phyloP scores from a whole-genome alignment of 345 rosid genomes.

The Geranium rotundifolium region DNA sequence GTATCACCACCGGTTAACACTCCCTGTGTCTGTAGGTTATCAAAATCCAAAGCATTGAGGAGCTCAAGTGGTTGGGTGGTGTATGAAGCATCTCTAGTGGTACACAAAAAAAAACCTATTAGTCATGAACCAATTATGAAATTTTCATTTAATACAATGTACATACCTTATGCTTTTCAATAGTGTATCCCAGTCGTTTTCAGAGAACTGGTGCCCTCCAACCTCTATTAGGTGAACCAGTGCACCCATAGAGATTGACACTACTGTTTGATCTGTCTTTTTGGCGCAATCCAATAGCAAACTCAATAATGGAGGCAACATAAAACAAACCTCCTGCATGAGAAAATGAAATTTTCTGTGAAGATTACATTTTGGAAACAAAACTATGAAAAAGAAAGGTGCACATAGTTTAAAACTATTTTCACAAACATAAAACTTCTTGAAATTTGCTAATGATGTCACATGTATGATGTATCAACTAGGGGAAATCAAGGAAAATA shows the following conservation, averaged over 20 bases:
- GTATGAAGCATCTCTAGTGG: conserved; percentile 82
- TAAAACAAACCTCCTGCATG: conserved; percentile 91
- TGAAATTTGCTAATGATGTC: background rate
- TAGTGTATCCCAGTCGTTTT: conserved; percentile 88
- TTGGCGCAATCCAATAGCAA: conserved; percentile 95
- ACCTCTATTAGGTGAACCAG: conserved; percentile 95
- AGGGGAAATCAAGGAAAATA: background rate
- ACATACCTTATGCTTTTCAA: conserved; percentile 90
- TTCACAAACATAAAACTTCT: background rate
- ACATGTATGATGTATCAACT: background rate
- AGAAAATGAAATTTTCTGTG: conserved; percentile 1
- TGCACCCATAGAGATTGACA: conserved; percentile 92
- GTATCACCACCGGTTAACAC: conserved; percentile 24
- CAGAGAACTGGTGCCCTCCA: conserved; percentile 97
- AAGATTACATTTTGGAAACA: conserved; percentile 3
- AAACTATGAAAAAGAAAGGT: background rate
- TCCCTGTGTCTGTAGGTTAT: conserved; percentile 27
- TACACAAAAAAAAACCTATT: background rate
- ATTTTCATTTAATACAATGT: conserved; percentile 1
- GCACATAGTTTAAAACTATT: background rate
- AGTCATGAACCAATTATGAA: background rate
- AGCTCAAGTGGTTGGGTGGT: conserved; percentile 97
- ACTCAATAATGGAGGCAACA: conserved; percentile 90
- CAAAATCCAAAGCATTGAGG: conserved; percentile 65
- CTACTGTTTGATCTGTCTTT: conserved; percentile 93